A percentile compares a stretch with the other conserved stretches of the same genome.
Conservation (phyloP, 1,284 basidiomycete species). For the Ganoderma boninense region DNA sequence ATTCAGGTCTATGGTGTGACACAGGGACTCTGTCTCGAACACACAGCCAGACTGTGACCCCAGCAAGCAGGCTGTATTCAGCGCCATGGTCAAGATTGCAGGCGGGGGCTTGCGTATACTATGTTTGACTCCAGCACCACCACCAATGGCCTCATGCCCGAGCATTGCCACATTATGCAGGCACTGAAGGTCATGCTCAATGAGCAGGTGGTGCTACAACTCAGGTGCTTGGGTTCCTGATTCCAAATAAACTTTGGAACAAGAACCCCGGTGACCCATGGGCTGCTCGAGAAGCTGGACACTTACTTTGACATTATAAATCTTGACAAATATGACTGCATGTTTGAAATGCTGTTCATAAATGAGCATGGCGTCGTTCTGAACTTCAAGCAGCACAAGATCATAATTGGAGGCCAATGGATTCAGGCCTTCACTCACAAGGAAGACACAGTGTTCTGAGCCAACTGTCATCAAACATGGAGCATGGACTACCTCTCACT, state of each 20-base stretch:
- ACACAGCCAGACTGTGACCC: background rate
- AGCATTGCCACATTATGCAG: constrained; percentile 27
- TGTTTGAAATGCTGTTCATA: constrained; percentile 44
- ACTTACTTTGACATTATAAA: too few species aligned
- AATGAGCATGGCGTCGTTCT: constrained; percentile 33
- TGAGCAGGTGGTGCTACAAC: constrained; percentile 34
- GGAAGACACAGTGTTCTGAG: constrained; percentile 4
- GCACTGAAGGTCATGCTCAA: constrained; percentile 28
- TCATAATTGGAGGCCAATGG: constrained; percentile 17
- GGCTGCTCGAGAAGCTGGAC: background rate
- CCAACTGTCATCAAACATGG: background rate
- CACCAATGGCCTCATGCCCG: constrained; percentile 33
- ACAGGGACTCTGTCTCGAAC: too few species aligned
- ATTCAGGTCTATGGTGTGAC: background rate
- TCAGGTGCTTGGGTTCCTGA: constrained; percentile 36
- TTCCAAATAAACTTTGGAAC: constrained; percentile 30
- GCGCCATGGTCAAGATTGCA: constrained; percentile 25
- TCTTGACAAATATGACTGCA: constrained; percentile 43
- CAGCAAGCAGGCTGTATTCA: background rate
- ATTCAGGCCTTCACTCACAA: constrained; percentile 9
- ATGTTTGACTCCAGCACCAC: constrained; percentile 39
- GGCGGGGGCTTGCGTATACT: too few species aligned
- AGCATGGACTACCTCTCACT: background rate
- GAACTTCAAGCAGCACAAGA: constrained; percentile 35
- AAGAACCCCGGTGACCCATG: background rate